Conservation (phyloP, 2,329 filamentous ascomycete genomes). For the Hypoxylon sp. region DNA sequence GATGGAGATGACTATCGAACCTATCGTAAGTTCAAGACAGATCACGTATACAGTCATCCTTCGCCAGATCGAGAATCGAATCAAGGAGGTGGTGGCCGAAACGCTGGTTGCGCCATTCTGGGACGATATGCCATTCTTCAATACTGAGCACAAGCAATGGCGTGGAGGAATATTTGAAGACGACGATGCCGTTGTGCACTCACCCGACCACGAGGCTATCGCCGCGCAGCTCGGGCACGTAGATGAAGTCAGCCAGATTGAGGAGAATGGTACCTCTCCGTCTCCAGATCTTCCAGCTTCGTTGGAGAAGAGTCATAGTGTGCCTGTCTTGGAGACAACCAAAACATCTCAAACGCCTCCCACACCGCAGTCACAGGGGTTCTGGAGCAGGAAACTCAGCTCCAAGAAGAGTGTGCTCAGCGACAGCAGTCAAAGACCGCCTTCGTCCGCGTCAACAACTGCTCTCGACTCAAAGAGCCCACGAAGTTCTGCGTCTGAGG, state of each 20-base stretch:
- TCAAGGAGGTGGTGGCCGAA: constrained; percentile 92
- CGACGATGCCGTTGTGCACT: constrained; percentile 56
- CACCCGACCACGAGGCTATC: constrained; percentile 48
- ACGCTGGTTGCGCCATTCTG: constrained; percentile 92
- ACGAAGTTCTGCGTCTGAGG: constrained; percentile 49
- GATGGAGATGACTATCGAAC: constrained; percentile 92
- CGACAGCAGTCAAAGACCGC: constrained; percentile 41
- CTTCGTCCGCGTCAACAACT: constrained; percentile 56
- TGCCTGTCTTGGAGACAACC: constrained; percentile 54
- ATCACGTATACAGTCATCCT: constrained; percentile 95
- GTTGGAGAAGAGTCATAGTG: constrained; percentile 64
- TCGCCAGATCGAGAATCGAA: constrained; percentile 91
- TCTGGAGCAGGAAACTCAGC: constrained; percentile 60
- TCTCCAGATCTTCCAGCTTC: constrained; percentile 52
- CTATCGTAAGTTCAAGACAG: constrained; percentile 92
- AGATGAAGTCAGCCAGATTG: constrained; percentile 55
- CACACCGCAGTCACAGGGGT: constrained; percentile 46
- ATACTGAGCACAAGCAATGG: constrained; percentile 78
- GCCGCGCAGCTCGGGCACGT: constrained; percentile 56
- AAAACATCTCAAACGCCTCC: constrained; percentile 48
- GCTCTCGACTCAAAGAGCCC: constrained; percentile 57
- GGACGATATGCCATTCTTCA: constrained; percentile 93
- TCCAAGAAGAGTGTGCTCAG: constrained; percentile 47
- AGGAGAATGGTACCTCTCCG: constrained; percentile 49
- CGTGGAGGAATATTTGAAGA: constrained; percentile 83